Percentiles rank a stretch among this genome's conserved stretches.
Evolutionary conservation across 78 protist species (phyloP).

Genomic region (Creolimax fragrantissima): DNA sequence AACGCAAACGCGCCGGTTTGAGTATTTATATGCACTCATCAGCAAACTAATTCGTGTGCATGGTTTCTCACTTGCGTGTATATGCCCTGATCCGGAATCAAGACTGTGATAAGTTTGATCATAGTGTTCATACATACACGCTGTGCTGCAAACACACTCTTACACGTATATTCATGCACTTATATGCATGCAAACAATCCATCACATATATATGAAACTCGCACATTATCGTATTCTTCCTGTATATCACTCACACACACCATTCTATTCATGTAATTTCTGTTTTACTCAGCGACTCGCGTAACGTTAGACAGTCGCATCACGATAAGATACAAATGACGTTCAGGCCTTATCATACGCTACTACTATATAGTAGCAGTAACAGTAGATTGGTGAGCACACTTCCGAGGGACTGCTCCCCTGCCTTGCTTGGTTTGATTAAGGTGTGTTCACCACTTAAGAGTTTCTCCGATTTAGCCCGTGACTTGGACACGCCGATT

Average conservation of each 20-base stretch:
- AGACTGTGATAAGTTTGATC: too few species aligned
- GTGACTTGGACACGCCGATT: not conserved
- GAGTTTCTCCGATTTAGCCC: not conserved
- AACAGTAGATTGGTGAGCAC: not conserved
- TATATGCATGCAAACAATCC: not conserved
- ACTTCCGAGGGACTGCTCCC: not conserved
- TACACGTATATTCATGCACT: too few species aligned
- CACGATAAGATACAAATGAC: not conserved
- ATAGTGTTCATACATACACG: too few species aligned
- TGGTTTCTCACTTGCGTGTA: too few species aligned
- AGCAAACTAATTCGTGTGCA: too few species aligned
- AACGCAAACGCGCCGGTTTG: too few species aligned
- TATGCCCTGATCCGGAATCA: too few species aligned
- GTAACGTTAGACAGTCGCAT: not conserved
- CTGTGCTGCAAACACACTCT: too few species aligned
- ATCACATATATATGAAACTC: not conserved
- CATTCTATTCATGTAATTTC: not conserved
- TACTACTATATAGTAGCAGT: not conserved
- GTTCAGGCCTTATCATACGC: not conserved
- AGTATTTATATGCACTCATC: too few species aligned
- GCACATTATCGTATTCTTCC: not conserved
- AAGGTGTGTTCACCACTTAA: not conserved
- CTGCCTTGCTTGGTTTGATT: not conserved
- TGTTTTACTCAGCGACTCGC: not conserved
- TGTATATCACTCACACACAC: not conserved